These are phyloP conservation scores for Narthecium ossifragum DNA, from an alignment of 106 monocot species.

Conservation along the genomic window DNA sequence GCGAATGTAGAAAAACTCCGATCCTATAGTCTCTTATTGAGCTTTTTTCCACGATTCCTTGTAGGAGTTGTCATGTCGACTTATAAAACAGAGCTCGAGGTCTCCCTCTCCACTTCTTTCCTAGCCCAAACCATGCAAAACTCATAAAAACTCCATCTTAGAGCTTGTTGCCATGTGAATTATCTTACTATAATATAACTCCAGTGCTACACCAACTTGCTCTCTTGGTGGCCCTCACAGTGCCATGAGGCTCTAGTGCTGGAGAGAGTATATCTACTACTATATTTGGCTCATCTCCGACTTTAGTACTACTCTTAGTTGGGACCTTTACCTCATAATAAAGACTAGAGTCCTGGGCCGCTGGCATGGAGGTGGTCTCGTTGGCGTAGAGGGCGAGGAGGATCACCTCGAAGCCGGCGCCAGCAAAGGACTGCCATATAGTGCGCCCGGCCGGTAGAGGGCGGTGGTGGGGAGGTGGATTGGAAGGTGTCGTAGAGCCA, in stretches of 20 bases:
- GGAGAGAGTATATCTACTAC: conserved; percentile 25
- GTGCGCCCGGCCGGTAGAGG: conserved; percentile 44
- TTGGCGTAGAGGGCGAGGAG: conserved; percentile 64
- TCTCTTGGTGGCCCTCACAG: conserved; percentile 40
- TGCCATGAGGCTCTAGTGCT: too few species aligned
- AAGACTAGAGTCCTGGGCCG: conserved; percentile 31
- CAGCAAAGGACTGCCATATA: conserved; percentile 27
- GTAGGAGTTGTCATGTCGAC: conserved; percentile 46
- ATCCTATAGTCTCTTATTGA: too few species aligned
- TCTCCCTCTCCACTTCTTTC: too few species aligned
- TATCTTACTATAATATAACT: conserved; percentile 58
- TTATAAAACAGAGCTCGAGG: too few species aligned
- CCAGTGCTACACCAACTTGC: conserved; percentile 50
- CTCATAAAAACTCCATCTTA: conserved; percentile 56
- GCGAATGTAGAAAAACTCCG: too few species aligned
- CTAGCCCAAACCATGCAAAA: too few species aligned
- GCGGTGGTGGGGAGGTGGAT: conserved; percentile 38
- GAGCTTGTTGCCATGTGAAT: conserved; percentile 36
- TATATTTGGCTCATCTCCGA: conserved; percentile 9
- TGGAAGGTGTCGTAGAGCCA: conserved; percentile 77
- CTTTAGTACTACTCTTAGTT: conserved; percentile 9
- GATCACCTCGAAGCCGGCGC: conserved; percentile 73
- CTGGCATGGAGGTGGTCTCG: conserved; percentile 34
- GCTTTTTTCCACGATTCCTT: too few species aligned
- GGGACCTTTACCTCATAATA: conserved; percentile 25